Evolutionary conservation across 2,329 filamentous ascomycete species (phyloP).

Genomic region (Sclerotinia minor): DNA sequence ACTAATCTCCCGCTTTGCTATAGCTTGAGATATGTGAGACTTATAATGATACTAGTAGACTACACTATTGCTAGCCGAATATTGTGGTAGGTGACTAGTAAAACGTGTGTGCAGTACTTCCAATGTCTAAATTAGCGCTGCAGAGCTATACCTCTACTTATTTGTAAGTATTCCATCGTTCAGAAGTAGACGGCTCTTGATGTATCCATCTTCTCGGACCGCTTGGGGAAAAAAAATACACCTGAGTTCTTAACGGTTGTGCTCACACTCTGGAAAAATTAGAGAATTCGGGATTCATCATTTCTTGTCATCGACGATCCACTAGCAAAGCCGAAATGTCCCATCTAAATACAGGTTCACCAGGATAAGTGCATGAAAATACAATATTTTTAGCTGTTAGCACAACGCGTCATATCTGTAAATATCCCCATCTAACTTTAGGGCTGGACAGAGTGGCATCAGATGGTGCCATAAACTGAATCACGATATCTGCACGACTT

Average conservation of each 20-base stretch:
- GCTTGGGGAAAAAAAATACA: neutral
- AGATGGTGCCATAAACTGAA: neutral
- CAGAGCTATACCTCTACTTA: neutral
- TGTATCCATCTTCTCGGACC: neutral
- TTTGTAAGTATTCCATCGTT: neutral
- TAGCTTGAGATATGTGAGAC: no score
- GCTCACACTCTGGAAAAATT: neutral
- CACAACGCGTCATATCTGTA: neutral
- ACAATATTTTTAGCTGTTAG: neutral
- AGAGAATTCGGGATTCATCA: neutral
- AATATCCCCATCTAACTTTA: neutral
- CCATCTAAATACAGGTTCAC: neutral
- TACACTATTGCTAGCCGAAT: neutral
- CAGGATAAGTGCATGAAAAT: neutral
- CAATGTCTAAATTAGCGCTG: neutral
- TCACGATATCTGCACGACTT: neutral
- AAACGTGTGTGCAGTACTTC: neutral
- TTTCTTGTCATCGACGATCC: neutral
- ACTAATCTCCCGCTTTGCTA: no score
- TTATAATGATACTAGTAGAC: no score
- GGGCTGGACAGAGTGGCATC: neutral
- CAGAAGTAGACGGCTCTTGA: neutral
- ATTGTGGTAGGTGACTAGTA: neutral
- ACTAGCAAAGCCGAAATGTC: neutral
- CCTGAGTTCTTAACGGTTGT: neutral